Base-by-base conservation (phyloP, 1,284 basidiomycete species). In the Tetrapyrgos nigripes region DNA sequence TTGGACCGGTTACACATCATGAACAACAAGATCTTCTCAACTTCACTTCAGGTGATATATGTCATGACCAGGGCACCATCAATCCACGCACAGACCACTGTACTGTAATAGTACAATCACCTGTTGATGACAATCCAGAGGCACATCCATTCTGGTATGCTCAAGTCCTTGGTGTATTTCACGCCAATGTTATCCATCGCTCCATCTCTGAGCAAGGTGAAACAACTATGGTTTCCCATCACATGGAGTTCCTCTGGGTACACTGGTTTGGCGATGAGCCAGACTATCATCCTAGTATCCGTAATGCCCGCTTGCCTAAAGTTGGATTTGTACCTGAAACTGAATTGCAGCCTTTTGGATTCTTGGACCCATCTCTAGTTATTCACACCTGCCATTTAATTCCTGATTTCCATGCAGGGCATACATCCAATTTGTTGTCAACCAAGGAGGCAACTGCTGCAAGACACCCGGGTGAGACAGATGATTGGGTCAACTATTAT, bases 31-130 rank as follows among this genome's bases (percentile, higher is more conserved):
- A 55, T 70, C 1, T 72, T 64, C 26, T 70, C 46, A 71, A 73
- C 31, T 73, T 67, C 43, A 74, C 64, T 0, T 70, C 68, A 1
- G 73, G 74, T 21, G 56, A 75, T 51, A 54, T 73, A 1, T 52
- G 40, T 4, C 53, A 51, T 0, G 57, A 63, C n/a, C 65, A 72
- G 52, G 71, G 74, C 43, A 55, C 62, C 1, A 45, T 74, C 9
- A 68, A 66, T 23, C 61, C 68, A 0, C 11, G 21, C 3, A 61
- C 62, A 11, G 50, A 51, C 1, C 56, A 64, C 24, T 52, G 50
- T 33, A 49, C 58, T 29, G 24, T 63, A 24, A 70, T 70, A 66
- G 53, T 70, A 17, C 52, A 62, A 2, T 60, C 62, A 2, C 58
- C 61, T 1, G 64, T 68, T 11, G 62, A 57, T 3, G 49, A 47